These are phyloP conservation scores for Psilocybe cubensis DNA, from an alignment of 768 basidiomycete species.

Conservation along the genomic window DNA sequence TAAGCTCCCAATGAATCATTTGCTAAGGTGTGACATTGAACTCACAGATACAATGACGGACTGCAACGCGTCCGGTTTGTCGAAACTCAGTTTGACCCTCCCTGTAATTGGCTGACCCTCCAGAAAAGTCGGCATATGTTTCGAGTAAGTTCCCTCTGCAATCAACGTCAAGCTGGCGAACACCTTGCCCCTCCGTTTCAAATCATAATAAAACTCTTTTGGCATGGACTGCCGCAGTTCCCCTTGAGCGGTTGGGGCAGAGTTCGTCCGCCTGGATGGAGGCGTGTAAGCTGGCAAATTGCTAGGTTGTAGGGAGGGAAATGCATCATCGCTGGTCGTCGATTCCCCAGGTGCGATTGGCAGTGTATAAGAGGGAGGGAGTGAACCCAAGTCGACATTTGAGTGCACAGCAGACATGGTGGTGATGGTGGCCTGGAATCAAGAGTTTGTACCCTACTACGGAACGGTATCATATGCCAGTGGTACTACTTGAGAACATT, in stretches of 20 bases:
- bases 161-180: constrained; percentile 51
- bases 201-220: constrained; percentile 30
- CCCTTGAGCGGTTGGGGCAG: neutral
- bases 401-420: neutral
- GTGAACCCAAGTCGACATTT: neutral
- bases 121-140: constrained; percentile 33
- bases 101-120: constrained; percentile 38
- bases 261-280: neutral
- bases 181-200: constrained; percentile 33
- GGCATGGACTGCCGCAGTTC: constrained; percentile 9
- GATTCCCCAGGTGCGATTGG: neutral
- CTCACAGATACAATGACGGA: constrained; percentile 52
- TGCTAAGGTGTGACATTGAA: neutral
- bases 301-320: neutral
- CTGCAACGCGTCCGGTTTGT: constrained; percentile 46
- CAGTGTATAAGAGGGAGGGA: constrained; percentile 29
- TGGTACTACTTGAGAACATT: neutral
- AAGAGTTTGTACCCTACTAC: neutral
- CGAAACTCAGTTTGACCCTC: constrained; percentile 34
- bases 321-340: neutral
- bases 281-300: constrained; percentile 24
- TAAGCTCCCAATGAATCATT: neutral
- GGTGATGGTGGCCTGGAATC: neutral
- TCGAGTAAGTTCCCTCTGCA: constrained; percentile 42
- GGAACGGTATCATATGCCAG: neutral